phyloP scores from a whole-genome alignment of 108 stramenopile genomes.

The Cyclotella kingstonii region DNA sequence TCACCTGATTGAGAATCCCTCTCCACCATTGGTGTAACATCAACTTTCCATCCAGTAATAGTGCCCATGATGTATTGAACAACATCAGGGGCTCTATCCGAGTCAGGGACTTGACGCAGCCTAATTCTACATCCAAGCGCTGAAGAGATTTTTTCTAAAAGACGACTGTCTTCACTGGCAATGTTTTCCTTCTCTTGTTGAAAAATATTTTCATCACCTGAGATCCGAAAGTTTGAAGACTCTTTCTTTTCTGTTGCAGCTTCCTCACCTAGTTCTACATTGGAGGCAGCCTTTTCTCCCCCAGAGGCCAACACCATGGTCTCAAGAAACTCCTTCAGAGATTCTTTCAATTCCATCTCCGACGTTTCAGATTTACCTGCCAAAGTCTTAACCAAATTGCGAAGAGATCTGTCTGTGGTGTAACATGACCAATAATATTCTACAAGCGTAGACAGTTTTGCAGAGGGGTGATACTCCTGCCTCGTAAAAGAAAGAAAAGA shows the following conservation, averaged over 20 bases:
- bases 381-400: conserved; percentile 68
- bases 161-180: conserved; percentile 16
- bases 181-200: conserved; percentile 12
- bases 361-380: conserved; percentile 59
- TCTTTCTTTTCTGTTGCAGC: conserved; percentile 23
- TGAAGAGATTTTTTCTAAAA: conserved; percentile 43
- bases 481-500: conserved; percentile 57
- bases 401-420: conserved; percentile 66
- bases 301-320: conserved; percentile 37
- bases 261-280: conserved; percentile 23
- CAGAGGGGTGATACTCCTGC: conserved; percentile 74
- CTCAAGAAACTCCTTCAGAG: conserved; percentile 75
- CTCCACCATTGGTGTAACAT: neutral
- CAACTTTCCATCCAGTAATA: conserved; percentile 62
- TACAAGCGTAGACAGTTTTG: conserved; percentile 47
- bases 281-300: conserved; percentile 6
- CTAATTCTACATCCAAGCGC: conserved; percentile 70
- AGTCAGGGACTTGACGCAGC: conserved; percentile 59
- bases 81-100: conserved; percentile 52
- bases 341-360: conserved; percentile 67
- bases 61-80: conserved; percentile 69
- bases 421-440: conserved; percentile 76
- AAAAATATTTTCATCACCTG: conserved; percentile 41
- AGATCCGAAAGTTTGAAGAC: conserved; percentile 7
- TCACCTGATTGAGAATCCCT: too few relatives aligned